phyloP scores from a whole-genome alignment of 164 flowering plant species.

The Vitis riparia region DNA sequence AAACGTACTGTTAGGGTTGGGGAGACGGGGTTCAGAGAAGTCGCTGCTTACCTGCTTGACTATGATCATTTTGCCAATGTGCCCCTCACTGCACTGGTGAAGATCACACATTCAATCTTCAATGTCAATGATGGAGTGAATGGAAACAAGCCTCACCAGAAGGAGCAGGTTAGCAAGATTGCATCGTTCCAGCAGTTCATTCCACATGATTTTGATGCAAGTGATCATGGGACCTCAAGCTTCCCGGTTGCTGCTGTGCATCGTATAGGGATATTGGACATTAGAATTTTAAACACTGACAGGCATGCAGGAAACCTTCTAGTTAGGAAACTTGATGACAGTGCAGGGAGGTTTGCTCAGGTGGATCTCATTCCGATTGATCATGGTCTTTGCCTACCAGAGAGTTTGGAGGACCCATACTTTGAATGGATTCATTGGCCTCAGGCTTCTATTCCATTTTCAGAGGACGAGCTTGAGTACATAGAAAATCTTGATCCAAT shows the following conservation, averaged over 20 bases:
- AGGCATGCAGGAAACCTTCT: conserved; percentile 77
- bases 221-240: conserved; percentile 78
- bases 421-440: conserved; percentile 92
- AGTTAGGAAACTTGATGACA: conserved; percentile 54
- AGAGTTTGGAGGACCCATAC: conserved; percentile 73
- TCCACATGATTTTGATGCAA: conserved; percentile 73
- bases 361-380: conserved; percentile 82
- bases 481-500: conserved; percentile 50
- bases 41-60: conserved; percentile 78
- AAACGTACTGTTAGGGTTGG: conserved; percentile 78
- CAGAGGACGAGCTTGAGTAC: conserved; percentile 70
- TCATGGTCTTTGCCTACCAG: conserved; percentile 80
- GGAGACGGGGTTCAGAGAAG: conserved; percentile 76
- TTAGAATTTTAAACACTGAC: conserved; percentile 76
- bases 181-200: conserved; percentile 74
- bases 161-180: conserved; percentile 65
- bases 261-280: conserved; percentile 70
- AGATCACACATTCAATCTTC: conserved; percentile 72
- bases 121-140: conserved; percentile 66
- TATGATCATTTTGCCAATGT: conserved; percentile 66
- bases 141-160: conserved; percentile 39
- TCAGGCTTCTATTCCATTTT: conserved; percentile 76
- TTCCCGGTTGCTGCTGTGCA: conserved; percentile 74
- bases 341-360: conserved; percentile 57
- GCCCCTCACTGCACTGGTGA: conserved; percentile 72